These are phyloP conservation scores for Monilinia laxa DNA, from an alignment of 2,329 filamentous ascomycete species.

Conservation along the genomic window DNA sequence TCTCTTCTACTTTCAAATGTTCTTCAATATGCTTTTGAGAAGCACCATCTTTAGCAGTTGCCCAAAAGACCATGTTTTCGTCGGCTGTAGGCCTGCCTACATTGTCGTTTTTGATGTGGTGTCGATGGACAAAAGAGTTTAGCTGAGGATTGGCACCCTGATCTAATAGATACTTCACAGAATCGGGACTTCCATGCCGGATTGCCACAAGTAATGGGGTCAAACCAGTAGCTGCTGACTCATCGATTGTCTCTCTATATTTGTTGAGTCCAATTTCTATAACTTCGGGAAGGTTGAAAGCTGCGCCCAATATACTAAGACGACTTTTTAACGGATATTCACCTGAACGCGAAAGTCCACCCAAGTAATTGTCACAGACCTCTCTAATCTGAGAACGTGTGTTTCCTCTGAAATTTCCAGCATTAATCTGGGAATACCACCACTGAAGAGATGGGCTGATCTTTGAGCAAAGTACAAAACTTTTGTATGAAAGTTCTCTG, in stretches of 20 bases:
- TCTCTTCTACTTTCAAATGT: neutral
- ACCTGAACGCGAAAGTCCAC: neutral
- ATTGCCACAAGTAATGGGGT: neutral
- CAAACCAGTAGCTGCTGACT: rapidly evolving
- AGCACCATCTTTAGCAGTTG: too few species aligned
- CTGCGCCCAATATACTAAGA: neutral
- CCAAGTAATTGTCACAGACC: rapidly evolving
- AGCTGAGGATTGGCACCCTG: neutral
- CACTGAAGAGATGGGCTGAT: neutral
- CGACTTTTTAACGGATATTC: neutral
- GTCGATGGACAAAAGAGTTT: neutral
- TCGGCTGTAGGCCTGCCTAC: neutral
- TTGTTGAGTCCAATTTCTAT: neutral
- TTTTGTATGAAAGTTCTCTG: neutral
- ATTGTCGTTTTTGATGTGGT: too few species aligned
- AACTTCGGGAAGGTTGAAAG: conserved; percentile 1
- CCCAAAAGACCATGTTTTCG: neutral
- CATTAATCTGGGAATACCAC: conserved; percentile 1
- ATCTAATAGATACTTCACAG: neutral
- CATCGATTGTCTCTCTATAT: neutral
- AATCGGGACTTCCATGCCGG: neutral
- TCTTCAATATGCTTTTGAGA: neutral
- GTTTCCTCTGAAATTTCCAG: neutral
- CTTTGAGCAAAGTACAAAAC: neutral
- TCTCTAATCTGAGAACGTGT: too few species aligned